Evolutionary conservation across 2,329 filamentous ascomycete genomes (phyloP).

Genomic region (Colletotrichum sp.): DNA sequence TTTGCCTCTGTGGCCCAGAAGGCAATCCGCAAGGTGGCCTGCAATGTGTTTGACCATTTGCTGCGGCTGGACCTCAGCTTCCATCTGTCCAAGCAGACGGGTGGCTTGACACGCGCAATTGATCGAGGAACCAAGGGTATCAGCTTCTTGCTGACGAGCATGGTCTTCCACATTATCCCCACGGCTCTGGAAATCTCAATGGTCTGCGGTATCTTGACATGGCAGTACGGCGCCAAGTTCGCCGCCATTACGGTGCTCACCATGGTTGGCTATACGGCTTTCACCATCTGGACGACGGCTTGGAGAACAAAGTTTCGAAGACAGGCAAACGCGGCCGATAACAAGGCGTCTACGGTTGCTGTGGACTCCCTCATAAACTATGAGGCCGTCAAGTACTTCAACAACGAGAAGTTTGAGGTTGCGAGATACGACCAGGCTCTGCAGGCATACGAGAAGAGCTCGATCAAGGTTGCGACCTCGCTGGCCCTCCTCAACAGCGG

Average conservation of each 20-base stretch:
- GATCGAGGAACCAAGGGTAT: conserved; percentile 98
- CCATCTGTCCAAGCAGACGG: conserved; percentile 92
- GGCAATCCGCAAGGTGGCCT: conserved; percentile 87
- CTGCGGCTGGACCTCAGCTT: conserved; percentile 90
- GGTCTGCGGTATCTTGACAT: conserved; percentile 95
- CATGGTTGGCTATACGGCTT: conserved; percentile 94
- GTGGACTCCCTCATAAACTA: conserved; percentile 99
- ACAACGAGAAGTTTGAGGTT: conserved; percentile 97
- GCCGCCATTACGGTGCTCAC: conserved; percentile 88
- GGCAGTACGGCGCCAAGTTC: conserved; percentile 92
- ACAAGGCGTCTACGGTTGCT: conserved; percentile 91
- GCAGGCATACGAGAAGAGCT: conserved; percentile 86
- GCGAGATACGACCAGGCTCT: conserved; percentile 88
- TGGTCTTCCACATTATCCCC: conserved; percentile 97
- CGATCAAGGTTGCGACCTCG: conserved; percentile 96
- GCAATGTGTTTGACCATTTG: conserved; percentile 91
- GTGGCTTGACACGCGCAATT: conserved; percentile 90
- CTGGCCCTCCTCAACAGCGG: conserved; percentile 92
- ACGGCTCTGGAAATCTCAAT: conserved; percentile 93
- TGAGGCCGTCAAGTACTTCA: conserved; percentile 99
- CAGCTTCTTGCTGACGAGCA: conserved; percentile 94
- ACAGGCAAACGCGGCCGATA: conserved; percentile 95
- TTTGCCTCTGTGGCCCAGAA: conserved; percentile 98
- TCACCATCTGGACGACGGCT: conserved; percentile 94
- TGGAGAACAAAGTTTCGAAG: conserved; percentile 98